Evolutionary conservation across 2,329 filamentous ascomycete species (phyloP).

Genomic region (Penicillium janthinellum): DNA sequence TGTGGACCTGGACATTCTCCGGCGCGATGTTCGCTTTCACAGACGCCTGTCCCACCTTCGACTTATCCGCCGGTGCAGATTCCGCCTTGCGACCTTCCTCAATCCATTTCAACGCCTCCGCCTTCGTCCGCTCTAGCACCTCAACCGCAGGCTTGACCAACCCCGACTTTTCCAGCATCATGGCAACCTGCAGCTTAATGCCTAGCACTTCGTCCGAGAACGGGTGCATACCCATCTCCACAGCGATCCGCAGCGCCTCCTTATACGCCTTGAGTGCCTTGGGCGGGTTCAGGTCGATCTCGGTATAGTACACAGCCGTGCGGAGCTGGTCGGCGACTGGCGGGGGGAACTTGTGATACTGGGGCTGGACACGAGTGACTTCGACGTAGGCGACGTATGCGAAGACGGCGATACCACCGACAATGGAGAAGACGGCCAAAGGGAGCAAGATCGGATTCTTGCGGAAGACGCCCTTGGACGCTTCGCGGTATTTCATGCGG

Average conservation of each 20-base stretch:
- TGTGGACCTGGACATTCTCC: slow-evolving; percentile 22
- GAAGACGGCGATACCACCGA: slow-evolving; percentile 39
- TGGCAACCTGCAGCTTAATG: slow-evolving; percentile 78
- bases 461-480: slow-evolving; percentile 44
- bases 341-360: slow-evolving; percentile 48
- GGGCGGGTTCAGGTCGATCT: slow-evolving; percentile 71
- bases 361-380: slow-evolving; percentile 44
- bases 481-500: slow-evolving; percentile 37
- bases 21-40: slow-evolving; percentile 25
- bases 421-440: slow-evolving; percentile 42
- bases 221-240: slow-evolving; percentile 76
- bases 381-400: slow-evolving; percentile 48
- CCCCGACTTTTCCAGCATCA: slow-evolving; percentile 75
- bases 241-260: slow-evolving; percentile 72
- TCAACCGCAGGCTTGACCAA: slow-evolving; percentile 71
- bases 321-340: slow-evolving; percentile 65
- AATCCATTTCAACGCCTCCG: slow-evolving; percentile 61
- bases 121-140: slow-evolving; percentile 74
- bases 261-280: slow-evolving; percentile 82
- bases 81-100: slow-evolving; percentile 29
- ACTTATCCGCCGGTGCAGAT: slow-evolving; percentile 11
- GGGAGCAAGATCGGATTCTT: slow-evolving; percentile 48
- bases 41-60: slow-evolving; percentile 20
- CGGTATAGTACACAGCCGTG: slow-evolving; percentile 82
- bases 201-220: slow-evolving; percentile 91